Evolutionary conservation across 2,329 filamentous ascomycete species (phyloP).

Genomic region (Xylaria hypoxylon): DNA sequence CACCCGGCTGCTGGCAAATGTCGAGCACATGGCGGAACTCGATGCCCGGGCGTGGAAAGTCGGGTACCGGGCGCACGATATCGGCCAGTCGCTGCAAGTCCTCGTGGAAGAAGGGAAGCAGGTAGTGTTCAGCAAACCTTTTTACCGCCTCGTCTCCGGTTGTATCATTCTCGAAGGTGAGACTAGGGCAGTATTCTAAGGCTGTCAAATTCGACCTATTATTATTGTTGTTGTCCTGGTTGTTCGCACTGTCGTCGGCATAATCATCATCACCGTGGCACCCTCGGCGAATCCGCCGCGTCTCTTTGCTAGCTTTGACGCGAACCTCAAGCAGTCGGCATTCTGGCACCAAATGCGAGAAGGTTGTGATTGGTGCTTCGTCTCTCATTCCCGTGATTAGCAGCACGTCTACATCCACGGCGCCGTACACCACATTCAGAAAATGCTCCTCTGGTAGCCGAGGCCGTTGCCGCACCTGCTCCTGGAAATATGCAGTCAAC

Average conservation of each 20-base stretch:
- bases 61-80: slow-evolving; percentile 62
- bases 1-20: slow-evolving; percentile 63
- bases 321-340: slow-evolving; percentile 66
- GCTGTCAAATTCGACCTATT: slow-evolving; percentile 40
- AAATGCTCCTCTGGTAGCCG: slow-evolving; percentile 64
- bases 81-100: slow-evolving; percentile 59
- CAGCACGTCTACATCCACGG: slow-evolving; percentile 63
- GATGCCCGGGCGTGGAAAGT: slow-evolving; percentile 64
- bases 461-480: slow-evolving; percentile 58
- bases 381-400: slow-evolving; percentile 74
- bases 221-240: slow-evolving; percentile 32
- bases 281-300: slow-evolving; percentile 53
- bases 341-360: slow-evolving; percentile 66
- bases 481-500: slow-evolving; percentile 64
- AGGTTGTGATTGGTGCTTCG: slow-evolving; percentile 63
- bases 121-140: slow-evolving; percentile 55
- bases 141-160: slow-evolving; percentile 54
- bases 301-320: slow-evolving; percentile 57
- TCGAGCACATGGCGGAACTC: slow-evolving; percentile 69
- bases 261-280: slow-evolving; percentile 38
- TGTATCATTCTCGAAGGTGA: slow-evolving; percentile 65
- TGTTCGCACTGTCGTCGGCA: too few relatives aligned
- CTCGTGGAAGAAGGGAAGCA: slow-evolving; percentile 61
- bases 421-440: slow-evolving; percentile 56
- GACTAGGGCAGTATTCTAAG: slow-evolving; percentile 54